Conservation (phyloP, 371 early-diverging fungal genomes). For the Coemansia sp. region DNA sequence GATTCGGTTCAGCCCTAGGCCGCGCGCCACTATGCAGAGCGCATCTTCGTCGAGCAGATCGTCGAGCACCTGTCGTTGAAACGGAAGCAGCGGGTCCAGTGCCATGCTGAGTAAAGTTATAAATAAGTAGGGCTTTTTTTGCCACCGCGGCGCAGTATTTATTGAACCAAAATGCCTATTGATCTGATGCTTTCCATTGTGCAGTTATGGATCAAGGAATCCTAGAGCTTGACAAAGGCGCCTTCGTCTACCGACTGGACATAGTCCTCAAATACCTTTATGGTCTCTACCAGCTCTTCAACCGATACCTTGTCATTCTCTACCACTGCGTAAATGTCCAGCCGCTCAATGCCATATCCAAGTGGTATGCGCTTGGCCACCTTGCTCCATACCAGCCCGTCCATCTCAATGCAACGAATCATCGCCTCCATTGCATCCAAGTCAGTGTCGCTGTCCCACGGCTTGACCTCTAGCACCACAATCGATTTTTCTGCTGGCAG, state of each 20-base stretch:
- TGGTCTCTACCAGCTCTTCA: constrained; percentile 80
- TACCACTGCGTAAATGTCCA: constrained; percentile 88
- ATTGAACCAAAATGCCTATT: no score
- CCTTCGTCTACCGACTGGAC: constrained; percentile 92
- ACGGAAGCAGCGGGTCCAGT: constrained; percentile 56
- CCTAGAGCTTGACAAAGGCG: constrained; percentile 88
- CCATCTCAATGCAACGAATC: constrained; percentile 76
- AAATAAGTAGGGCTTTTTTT: not conserved
- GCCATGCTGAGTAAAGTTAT: not conserved
- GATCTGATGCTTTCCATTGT: no score
- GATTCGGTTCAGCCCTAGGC: constrained; percentile 74
- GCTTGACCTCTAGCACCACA: constrained; percentile 90
- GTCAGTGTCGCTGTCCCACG: constrained; percentile 96
- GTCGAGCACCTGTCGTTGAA: constrained; percentile 70
- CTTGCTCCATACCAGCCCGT: constrained; percentile 91
- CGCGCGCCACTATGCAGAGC: constrained; percentile 77
- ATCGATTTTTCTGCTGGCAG: constrained; percentile 88
- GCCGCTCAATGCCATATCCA: constrained; percentile 92
- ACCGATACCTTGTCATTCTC: constrained; percentile 88
- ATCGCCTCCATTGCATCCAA: constrained; percentile 70
- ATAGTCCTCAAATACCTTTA: constrained; percentile 78
- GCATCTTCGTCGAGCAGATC: constrained; percentile 75
- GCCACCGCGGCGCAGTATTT: not conserved
- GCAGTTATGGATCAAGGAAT: not conserved
- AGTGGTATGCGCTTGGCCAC: constrained; percentile 69